Evolutionary conservation across 2,329 filamentous ascomycete genomes (phyloP).

Genomic region (Albophoma yamanashiensis): DNA sequence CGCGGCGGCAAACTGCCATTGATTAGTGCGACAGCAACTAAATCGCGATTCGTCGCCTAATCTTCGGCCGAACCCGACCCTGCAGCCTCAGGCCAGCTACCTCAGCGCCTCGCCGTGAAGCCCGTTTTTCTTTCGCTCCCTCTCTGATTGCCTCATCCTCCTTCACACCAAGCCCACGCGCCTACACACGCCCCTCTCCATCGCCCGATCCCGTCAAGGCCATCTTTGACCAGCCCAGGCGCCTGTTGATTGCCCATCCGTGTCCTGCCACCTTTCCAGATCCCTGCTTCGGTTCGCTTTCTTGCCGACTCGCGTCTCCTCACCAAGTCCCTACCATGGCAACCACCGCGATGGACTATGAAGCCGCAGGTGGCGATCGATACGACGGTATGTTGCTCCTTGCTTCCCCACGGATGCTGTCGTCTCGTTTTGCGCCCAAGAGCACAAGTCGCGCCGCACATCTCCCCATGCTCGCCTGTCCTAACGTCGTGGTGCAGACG

Average conservation of each 20-base stretch:
- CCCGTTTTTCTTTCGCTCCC: neutral
- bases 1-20: neutral
- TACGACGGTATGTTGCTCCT: constrained; percentile 44
- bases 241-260: neutral
- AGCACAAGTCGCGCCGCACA: neutral
- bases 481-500: constrained; percentile 31
- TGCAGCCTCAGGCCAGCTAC: neutral
- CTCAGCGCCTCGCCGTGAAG: neutral
- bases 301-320: neutral
- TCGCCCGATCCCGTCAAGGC: neutral
- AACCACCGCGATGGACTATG: constrained; percentile 60
- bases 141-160: neutral
- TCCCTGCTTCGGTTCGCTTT: constrained; percentile 4
- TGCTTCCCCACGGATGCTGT: constrained; percentile 1
- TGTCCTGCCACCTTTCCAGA: neutral
- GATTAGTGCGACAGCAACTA: neutral
- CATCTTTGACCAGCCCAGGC: neutral
- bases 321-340: constrained; percentile 32
- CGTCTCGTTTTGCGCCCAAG: neutral
- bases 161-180: neutral
- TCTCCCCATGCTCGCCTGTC: neutral
- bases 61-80: neutral
- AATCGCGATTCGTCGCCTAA: neutral
- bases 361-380: constrained; percentile 55
- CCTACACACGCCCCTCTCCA: neutral